These are phyloP conservation scores for Pythium myriotylum DNA, from an alignment of 352 stramenopile species.

Conservation along the genomic window DNA sequence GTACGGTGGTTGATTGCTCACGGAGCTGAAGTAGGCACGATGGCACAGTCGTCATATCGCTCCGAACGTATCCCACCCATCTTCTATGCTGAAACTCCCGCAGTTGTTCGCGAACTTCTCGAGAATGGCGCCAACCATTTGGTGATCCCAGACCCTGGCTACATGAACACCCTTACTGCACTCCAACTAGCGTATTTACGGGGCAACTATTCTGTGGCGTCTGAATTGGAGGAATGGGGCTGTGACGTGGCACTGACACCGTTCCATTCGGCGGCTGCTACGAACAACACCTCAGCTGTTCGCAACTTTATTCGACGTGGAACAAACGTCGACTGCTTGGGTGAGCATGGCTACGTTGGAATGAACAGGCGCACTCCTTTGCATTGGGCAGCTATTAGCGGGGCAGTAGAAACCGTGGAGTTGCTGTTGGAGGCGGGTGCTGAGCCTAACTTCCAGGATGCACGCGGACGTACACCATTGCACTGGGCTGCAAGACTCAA, in stretches of 20 bases:
- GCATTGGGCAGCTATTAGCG: slow-evolving; percentile 80
- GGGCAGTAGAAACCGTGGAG: slow-evolving; percentile 56
- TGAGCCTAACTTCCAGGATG: slow-evolving; percentile 79
- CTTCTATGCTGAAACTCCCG: slow-evolving; percentile 71
- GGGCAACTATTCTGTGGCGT: slow-evolving; percentile 73
- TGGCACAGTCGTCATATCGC: slow-evolving; percentile 64
- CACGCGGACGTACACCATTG: slow-evolving; percentile 61
- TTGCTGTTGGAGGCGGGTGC: slow-evolving; percentile 67
- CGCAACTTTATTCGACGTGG: slow-evolving; percentile 67
- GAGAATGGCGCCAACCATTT: slow-evolving; percentile 67
- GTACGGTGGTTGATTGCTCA: slow-evolving; percentile 73
- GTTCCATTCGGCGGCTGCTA: slow-evolving; percentile 65
- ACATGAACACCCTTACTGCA: slow-evolving; percentile 81
- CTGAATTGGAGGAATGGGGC: slow-evolving; percentile 80
- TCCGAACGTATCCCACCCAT: slow-evolving; percentile 76
- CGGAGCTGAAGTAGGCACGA: slow-evolving; percentile 51
- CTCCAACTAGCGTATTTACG: slow-evolving; percentile 80
- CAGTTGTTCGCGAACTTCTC: slow-evolving; percentile 66
- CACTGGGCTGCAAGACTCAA: slow-evolving; percentile 81
- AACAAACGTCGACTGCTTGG: slow-evolving; percentile 66
- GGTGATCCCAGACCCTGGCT: slow-evolving; percentile 68
- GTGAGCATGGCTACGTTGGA: slow-evolving; percentile 80
- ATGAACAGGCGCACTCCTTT: slow-evolving; percentile 79
- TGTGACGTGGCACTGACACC: slow-evolving; percentile 80
- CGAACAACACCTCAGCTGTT: slow-evolving; percentile 58